phyloP scores from a whole-genome alignment of 2,329 filamentous ascomycete genomes.

The Aphanocladium album region DNA sequence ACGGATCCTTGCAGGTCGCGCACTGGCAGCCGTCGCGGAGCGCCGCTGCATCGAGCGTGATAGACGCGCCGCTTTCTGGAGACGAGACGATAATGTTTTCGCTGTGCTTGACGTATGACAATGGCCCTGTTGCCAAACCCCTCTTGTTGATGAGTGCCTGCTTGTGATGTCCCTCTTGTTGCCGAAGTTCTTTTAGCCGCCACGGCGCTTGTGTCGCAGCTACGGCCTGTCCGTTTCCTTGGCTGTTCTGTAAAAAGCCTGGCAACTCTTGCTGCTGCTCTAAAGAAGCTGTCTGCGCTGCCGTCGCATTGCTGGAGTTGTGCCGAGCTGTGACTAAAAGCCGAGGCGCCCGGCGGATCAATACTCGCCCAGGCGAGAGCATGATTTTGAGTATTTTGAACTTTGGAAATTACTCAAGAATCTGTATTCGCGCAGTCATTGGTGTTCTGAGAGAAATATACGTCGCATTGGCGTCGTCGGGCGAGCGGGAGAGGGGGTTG shows the following conservation, averaged over 20 bases:
- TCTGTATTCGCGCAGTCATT: background rate
- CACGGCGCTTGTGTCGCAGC: background rate
- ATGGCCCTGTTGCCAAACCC: background rate
- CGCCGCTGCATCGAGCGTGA: conserved; percentile 21
- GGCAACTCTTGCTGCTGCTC: background rate
- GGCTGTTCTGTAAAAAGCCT: background rate
- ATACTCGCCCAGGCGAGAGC: background rate
- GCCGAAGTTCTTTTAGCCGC: conserved; percentile 6
- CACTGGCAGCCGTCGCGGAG: conserved; percentile 55
- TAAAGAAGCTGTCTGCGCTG: background rate
- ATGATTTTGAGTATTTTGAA: background rate
- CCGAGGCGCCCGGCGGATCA: conserved; percentile 1
- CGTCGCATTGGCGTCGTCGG: background rate
- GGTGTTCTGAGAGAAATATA: background rate
- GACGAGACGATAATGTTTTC: background rate
- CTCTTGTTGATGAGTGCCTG: background rate
- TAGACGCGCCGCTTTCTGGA: background rate
- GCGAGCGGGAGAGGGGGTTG: conserved; percentile 11
- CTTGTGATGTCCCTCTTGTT: conserved; percentile 6
- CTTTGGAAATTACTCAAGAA: background rate
- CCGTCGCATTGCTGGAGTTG: background rate
- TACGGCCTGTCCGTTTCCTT: background rate
- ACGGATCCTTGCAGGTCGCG: conserved; percentile 45
- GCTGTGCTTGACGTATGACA: background rate
- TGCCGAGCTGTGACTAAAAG: background rate